Conservation (phyloP, 306 rosid genomes). For the Vachellia pachyceras region DNA sequence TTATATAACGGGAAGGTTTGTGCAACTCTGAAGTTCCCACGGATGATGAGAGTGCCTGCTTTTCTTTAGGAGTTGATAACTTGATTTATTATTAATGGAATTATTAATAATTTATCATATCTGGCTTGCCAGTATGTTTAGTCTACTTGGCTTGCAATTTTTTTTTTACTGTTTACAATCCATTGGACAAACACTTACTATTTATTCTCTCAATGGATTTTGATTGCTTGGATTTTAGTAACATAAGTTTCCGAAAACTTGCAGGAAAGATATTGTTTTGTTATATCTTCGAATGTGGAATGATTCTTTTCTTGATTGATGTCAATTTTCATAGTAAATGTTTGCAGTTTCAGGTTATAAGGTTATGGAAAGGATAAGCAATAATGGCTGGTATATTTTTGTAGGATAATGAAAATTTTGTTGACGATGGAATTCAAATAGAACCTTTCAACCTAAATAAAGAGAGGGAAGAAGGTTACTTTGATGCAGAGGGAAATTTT, state of each 20-base stretch:
- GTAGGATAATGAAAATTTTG: conserved; percentile 71
- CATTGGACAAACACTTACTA: not conserved
- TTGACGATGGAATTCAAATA: conserved; percentile 80
- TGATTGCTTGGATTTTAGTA: not conserved
- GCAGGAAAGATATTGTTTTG: conserved; percentile 16
- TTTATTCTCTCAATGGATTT: conserved; percentile 20
- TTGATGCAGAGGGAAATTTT: conserved; percentile 81
- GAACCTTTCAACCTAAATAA: conserved; percentile 88
- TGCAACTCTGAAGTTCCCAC: not conserved
- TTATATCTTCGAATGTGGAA: conserved; percentile 25
- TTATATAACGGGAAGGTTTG: not conserved
- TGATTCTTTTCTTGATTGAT: conserved; percentile 37
- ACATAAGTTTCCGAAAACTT: conserved; percentile 12
- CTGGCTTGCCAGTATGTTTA: conserved; percentile 16
- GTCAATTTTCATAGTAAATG: conserved; percentile 37
- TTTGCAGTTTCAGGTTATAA: conserved; percentile 45
- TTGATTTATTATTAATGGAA: not conserved
- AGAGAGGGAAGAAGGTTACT: conserved; percentile 96
- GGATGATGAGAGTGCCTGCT: not conserved
- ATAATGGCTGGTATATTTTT: conserved; percentile 54
- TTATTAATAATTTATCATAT: not conserved
- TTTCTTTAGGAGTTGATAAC: not conserved
- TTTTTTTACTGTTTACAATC: conserved; percentile 10
- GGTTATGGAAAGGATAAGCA: conserved; percentile 48
- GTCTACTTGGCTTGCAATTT: conserved; percentile 8